Base-by-base conservation (phyloP, 2,329 filamentous ascomycete genomes). In the Pyricularia pennisetigena region DNA sequence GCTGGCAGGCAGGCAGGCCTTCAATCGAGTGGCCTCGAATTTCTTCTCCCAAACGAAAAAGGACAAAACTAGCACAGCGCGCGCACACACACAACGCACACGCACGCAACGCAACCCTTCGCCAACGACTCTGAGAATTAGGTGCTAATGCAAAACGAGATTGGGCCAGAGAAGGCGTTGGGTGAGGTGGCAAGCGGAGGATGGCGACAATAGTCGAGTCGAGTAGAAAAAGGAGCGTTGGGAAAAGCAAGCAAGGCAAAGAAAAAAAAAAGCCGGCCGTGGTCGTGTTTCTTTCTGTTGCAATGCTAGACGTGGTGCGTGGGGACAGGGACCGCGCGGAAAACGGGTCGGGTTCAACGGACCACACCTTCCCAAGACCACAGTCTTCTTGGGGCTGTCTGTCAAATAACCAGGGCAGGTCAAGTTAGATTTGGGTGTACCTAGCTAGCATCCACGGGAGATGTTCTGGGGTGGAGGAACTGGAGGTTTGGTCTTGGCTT, bases 171-270 rank as follows among this genome's bases (percentile, higher is more conserved):
- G 20, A 63, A 63, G n/a, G 23, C 24, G 59, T 26, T 26, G 28
- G 59, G 23, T 26, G 59, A 63, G 59, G 59, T 29, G 14, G 28
- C 59, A 63, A 26, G 24, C 28, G n/a, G 24, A 29, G n/a, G 28
- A 29, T 29, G n/a, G 12, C 24, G 59, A 26, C 59, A 63, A 63
- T 16, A 63, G 59, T 49, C 24, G 59, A 63, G 24, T 26, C 24
- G 28, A 63, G 59, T 35, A 66, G 65, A 32, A 28, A 57, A 66
- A 66, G 35, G 65, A 66, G 65, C 26, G 65, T 66, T 66, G 65
- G 65, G 41, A 41, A 57, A 30, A 23, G 23, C 23, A 54, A 30
- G 24, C 35, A 28, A 29, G 41, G 59, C 59, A 29, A 63, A 63
- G 59, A 29, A 41, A 57, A 35, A 57, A 57, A 66, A 66, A 66